These are phyloP conservation scores for Colletotrichum destructivum DNA, from an alignment of 2,329 filamentous ascomycete species.

Conservation along the genomic window DNA sequence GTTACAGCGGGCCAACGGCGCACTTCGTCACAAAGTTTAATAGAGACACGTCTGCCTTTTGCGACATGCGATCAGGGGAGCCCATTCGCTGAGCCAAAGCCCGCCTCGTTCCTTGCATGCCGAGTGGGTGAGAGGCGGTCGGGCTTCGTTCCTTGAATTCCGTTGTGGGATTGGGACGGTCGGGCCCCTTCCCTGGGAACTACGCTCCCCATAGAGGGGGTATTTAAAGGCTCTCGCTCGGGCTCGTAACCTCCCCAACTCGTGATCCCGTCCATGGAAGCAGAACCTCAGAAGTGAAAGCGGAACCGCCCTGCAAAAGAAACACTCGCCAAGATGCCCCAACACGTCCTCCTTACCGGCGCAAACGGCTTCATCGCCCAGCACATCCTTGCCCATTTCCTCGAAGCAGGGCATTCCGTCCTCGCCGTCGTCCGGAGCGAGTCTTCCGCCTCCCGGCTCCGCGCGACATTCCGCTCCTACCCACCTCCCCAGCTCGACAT, in stretches of 20 bases:
- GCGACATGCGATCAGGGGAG: not conserved
- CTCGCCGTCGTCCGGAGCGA: constrained; percentile 55
- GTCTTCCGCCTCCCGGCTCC: constrained; percentile 7
- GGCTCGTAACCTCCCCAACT: too few species aligned
- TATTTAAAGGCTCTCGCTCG: not conserved
- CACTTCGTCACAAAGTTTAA: not conserved
- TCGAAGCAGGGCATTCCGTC: constrained; percentile 55
- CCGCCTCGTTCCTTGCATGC: not conserved
- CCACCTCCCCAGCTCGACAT: constrained; percentile 43
- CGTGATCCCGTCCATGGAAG: too few species aligned
- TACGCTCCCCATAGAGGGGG: not conserved
- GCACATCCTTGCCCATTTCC: constrained; percentile 55
- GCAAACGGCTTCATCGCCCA: constrained; percentile 61
- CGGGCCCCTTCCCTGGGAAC: too few species aligned
- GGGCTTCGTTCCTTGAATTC: not conserved
- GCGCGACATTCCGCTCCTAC: constrained; percentile 8
- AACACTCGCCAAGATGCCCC: constrained; percentile 15
- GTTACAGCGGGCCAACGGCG: not conserved
- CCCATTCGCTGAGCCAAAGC: not conserved
- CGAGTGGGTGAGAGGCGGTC: not conserved
- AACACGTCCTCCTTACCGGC: constrained; percentile 52
- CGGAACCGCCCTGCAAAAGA: too few species aligned
- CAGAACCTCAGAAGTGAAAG: too few species aligned
- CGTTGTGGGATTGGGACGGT: not conserved
- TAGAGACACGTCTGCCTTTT: not conserved